These are phyloP conservation scores for Aspergillus spinulosporus DNA, from an alignment of 2,329 filamentous ascomycete genomes.

Conservation along the genomic window DNA sequence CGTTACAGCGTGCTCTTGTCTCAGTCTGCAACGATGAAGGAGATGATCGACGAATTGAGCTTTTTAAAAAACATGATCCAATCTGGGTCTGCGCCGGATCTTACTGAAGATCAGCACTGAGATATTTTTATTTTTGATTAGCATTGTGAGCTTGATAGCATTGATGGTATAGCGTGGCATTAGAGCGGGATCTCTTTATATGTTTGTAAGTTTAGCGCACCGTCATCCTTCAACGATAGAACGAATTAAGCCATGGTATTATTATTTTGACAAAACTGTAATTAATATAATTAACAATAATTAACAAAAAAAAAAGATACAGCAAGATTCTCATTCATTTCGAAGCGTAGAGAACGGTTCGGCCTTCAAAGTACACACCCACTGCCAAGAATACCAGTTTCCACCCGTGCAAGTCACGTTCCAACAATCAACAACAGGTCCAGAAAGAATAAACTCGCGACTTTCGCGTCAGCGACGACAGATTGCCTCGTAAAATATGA, in stretches of 20 bases:
- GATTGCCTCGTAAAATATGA: slow-evolving; percentile 19
- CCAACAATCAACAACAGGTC: slow-evolving; percentile 14
- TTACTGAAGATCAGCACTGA: slow-evolving; percentile 4
- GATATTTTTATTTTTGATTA: slow-evolving; percentile 2
- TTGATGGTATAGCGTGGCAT: slow-evolving; percentile 6
- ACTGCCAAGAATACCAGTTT: slow-evolving; percentile 20
- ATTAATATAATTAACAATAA: too few relatives aligned
- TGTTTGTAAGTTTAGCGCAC: not conserved
- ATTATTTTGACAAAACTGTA: not conserved
- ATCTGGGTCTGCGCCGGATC: slow-evolving; percentile 27
- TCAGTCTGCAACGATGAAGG: slow-evolving; percentile 38
- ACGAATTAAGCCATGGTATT: not conserved
- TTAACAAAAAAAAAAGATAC: too few relatives aligned
- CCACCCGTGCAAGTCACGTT: slow-evolving; percentile 14
- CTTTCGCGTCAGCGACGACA: slow-evolving; percentile 4
- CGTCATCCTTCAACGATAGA: slow-evolving; percentile 3
- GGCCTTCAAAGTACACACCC: slow-evolving; percentile 3
- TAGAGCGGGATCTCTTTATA: slow-evolving; percentile 1
- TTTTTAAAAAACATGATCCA: slow-evolving; percentile 53
- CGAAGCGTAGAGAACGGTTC: not conserved
- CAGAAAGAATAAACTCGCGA: not conserved
- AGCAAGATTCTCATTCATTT: too few relatives aligned
- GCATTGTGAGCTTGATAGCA: slow-evolving; percentile 17
- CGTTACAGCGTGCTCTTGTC: slow-evolving; percentile 7
- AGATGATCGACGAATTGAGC: slow-evolving; percentile 53